A percentile compares a stretch with the other conserved stretches of the same genome.
Evolutionary conservation across 108 stramenopile species (phyloP).

Genomic region (Pseudonitzschia pungens): DNA sequence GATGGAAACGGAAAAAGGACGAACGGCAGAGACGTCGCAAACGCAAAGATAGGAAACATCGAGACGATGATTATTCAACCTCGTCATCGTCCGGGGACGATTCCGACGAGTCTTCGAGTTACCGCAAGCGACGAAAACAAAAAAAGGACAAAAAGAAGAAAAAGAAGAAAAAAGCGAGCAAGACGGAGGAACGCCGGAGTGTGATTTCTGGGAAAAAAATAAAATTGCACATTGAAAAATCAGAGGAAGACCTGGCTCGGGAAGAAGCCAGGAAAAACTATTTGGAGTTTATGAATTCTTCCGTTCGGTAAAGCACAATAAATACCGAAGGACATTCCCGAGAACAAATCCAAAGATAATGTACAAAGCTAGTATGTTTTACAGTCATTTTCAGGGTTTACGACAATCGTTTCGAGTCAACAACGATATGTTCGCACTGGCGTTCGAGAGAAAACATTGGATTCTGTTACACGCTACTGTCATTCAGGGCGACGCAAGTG

Average conservation of each 20-base stretch:
- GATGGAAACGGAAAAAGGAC: conserved; percentile 25
- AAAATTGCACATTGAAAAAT: conserved; percentile 82
- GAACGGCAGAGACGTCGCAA: conserved; percentile 17
- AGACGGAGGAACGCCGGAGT: conserved; percentile 51
- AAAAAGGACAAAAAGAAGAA: conserved; percentile 29
- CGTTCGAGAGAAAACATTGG: neutral
- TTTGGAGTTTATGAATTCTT: conserved; percentile 84
- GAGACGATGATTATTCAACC: conserved; percentile 13
- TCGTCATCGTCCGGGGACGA: conserved; percentile 11
- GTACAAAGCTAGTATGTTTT: too few relatives aligned
- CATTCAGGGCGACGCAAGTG: conserved; percentile 97
- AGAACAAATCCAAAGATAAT: too few relatives aligned
- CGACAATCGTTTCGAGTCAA: too few relatives aligned
- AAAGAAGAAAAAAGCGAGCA: conserved; percentile 25
- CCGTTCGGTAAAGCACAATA: conserved; percentile 11
- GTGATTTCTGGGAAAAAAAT: conserved; percentile 81
- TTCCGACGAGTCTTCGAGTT: conserved; percentile 14
- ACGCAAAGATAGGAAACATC: conserved; percentile 5
- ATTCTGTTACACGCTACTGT: conserved; percentile 53
- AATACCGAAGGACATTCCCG: neutral
- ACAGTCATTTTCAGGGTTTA: too few relatives aligned
- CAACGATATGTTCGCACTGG: too few relatives aligned
- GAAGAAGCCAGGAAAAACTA: conserved; percentile 75
- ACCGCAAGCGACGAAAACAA: conserved; percentile 20
- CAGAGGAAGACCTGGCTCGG: conserved; percentile 73